Percentiles rank a stretch among this genome's conserved stretches.
phyloP scores from a whole-genome alignment of 345 rosid genomes.

The Eucalyptus viminalis region DNA sequence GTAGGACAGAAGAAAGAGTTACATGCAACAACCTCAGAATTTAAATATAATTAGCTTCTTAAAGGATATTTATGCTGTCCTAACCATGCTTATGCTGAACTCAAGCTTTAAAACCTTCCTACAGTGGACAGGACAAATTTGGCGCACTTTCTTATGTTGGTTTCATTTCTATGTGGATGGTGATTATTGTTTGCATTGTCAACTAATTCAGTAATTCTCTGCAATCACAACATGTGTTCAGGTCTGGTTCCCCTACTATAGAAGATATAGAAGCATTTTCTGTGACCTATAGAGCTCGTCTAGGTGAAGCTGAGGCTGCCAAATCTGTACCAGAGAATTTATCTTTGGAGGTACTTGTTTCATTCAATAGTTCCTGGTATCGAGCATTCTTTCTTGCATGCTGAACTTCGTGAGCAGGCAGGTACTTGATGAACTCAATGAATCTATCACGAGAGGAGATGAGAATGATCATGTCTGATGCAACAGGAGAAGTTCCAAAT shows the following conservation, averaged over 20 bases:
- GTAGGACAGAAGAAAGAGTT: neutral
- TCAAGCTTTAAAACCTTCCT: neutral
- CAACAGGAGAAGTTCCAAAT: neutral
- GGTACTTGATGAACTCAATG: neutral
- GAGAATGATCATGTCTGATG: neutral
- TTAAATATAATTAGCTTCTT: neutral
- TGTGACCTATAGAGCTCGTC: constrained; percentile 31
- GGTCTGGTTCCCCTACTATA: constrained; percentile 72
- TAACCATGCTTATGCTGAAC: neutral
- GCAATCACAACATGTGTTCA: neutral
- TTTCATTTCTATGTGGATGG: neutral
- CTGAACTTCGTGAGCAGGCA: neutral
- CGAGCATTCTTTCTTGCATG: neutral
- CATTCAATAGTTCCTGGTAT: neutral
- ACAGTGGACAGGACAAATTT: neutral
- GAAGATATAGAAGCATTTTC: constrained; percentile 79
- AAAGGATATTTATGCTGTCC: neutral
- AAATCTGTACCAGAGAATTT: constrained; percentile 54
- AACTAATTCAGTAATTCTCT: neutral
- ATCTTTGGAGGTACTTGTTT: constrained; percentile 48
- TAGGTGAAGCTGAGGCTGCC: constrained; percentile 65
- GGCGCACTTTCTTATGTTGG: neutral
- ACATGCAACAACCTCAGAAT: neutral
- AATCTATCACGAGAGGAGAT: neutral
- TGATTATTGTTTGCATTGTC: neutral